phyloP scores from a whole-genome alignment of 2,329 filamentous ascomycete genomes.

The Cercospora janseana region DNA sequence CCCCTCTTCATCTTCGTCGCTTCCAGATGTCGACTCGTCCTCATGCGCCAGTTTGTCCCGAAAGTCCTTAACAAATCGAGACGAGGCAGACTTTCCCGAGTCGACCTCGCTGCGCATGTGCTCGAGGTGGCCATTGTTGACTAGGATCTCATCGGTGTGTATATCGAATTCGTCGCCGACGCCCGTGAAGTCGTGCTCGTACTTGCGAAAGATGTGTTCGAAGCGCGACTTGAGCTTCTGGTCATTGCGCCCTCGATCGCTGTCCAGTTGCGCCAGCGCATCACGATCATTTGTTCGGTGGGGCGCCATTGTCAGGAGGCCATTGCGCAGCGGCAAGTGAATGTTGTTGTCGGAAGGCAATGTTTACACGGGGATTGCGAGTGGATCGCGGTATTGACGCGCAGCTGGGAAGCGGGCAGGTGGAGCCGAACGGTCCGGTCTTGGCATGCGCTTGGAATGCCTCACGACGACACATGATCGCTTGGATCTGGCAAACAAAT shows the following conservation, averaged over 20 bases:
- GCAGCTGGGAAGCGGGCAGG: neutral
- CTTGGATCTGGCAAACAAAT: neutral
- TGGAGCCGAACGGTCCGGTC: neutral
- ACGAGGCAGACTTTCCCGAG: conserved; percentile 40
- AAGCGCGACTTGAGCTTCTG: conserved; percentile 76
- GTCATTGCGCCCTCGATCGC: conserved; percentile 53
- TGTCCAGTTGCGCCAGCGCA: conserved; percentile 18
- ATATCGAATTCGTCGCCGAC: conserved; percentile 89
- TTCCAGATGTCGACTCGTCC: conserved; percentile 36
- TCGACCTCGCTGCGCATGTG: conserved; percentile 60
- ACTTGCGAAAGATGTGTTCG: conserved; percentile 82
- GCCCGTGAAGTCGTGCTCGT: conserved; percentile 68
- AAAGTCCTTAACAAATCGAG: conserved; percentile 36
- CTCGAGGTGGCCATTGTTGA: conserved; percentile 83
- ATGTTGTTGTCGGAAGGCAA: neutral
- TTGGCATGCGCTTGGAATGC: neutral
- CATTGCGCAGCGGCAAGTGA: neutral
- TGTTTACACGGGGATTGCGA: too few species aligned
- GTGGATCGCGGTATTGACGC: neutral
- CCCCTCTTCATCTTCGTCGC: conserved; percentile 27
- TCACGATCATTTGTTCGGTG: neutral
- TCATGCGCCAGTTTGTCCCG: conserved; percentile 37
- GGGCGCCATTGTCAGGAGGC: neutral
- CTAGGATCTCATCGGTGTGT: conserved; percentile 73
- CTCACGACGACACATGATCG: neutral